A percentile compares a stretch with the other conserved stretches of the same genome.
phyloP scores from a whole-genome alignment of 1,139 yeast genomes.

The Zygoascus hellenicus region DNA sequence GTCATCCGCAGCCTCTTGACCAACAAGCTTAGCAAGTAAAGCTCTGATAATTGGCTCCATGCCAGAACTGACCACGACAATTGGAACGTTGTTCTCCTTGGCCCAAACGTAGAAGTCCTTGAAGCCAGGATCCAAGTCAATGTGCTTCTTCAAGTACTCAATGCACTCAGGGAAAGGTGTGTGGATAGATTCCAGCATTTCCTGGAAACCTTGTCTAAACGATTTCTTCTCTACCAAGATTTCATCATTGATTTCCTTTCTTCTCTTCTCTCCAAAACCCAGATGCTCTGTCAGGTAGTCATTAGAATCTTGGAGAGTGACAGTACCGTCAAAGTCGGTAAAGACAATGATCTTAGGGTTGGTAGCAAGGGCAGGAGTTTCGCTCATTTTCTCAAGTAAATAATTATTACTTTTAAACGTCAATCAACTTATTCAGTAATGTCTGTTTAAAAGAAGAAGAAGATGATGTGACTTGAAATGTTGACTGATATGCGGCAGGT shows the following conservation, averaged over 20 bases:
- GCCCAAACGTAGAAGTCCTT: conserved; percentile 78
- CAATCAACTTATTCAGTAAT: neutral
- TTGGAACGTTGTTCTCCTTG: conserved; percentile 60
- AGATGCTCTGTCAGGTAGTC: conserved; percentile 82
- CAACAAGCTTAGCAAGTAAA: conserved; percentile 65
- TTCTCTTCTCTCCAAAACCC: conserved; percentile 73
- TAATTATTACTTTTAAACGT: neutral
- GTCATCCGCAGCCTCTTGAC: conserved; percentile 63
- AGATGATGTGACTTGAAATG: neutral
- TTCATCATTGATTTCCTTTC: conserved; percentile 63
- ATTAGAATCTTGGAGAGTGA: conserved; percentile 86
- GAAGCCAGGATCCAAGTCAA: conserved; percentile 88
- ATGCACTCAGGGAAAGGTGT: conserved; percentile 81
- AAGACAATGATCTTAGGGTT: conserved; percentile 68
- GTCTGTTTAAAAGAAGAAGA: neutral
- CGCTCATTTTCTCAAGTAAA: conserved; percentile 8
- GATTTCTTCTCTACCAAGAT: conserved; percentile 62
- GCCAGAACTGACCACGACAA: conserved; percentile 75
- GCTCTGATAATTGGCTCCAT: conserved; percentile 89
- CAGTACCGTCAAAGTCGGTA: conserved; percentile 98
- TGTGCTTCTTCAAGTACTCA: conserved; percentile 44
- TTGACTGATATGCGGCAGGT: neutral
- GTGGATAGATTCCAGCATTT: conserved; percentile 74
- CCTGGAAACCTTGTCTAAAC: conserved; percentile 72
- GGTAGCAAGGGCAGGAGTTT: conserved; percentile 30